These are phyloP conservation scores for Rhizoclosmatium globosum DNA, from an alignment of 192 early-diverging fungal genomes.

Conservation along the genomic window DNA sequence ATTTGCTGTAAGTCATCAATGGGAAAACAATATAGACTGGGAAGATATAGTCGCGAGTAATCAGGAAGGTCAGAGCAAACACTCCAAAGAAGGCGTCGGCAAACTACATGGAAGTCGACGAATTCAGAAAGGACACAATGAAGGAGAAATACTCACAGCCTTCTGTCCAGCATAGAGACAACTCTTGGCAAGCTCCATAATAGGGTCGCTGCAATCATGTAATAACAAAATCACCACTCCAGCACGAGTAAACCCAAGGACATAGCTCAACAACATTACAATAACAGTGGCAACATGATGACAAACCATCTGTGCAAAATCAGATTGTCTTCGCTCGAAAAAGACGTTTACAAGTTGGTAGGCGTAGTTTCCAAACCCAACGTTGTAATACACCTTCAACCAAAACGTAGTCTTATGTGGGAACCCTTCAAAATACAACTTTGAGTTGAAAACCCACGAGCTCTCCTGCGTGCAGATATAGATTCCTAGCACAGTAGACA, in stretches of 20 bases:
- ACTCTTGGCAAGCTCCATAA: slow-evolving; percentile 61
- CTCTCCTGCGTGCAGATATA: slow-evolving; percentile 26
- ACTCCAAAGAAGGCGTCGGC: slow-evolving; percentile 41
- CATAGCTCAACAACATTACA: slow-evolving; percentile 49
- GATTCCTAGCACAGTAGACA: slow-evolving; percentile 18
- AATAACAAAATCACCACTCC: slow-evolving; percentile 51
- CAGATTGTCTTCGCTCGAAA: slow-evolving; percentile 45
- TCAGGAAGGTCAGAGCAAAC: slow-evolving; percentile 36
- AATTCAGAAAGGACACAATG: background rate
- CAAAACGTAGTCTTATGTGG: slow-evolving; percentile 3
- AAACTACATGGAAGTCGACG: background rate
- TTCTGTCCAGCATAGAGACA: slow-evolving; percentile 46
- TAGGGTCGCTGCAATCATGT: slow-evolving; percentile 55
- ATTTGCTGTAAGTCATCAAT: slow-evolving; percentile 16
- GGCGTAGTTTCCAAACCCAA: slow-evolving; percentile 47
- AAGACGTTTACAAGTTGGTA: slow-evolving; percentile 45
- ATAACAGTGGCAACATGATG: slow-evolving; percentile 55
- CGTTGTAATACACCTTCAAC: slow-evolving; percentile 52
- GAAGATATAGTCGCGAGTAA: slow-evolving; percentile 39
- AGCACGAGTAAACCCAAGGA: slow-evolving; percentile 48
- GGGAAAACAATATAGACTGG: slow-evolving; percentile 33
- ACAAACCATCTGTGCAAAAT: slow-evolving; percentile 47
- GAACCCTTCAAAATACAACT: slow-evolving; percentile 34
- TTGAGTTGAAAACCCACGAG: slow-evolving; percentile 15
- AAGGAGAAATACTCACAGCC: background rate